These are phyloP conservation scores for Borealophlyctis nickersoniae DNA, from an alignment of 192 early-diverging fungal genomes.

Conservation along the genomic window DNA sequence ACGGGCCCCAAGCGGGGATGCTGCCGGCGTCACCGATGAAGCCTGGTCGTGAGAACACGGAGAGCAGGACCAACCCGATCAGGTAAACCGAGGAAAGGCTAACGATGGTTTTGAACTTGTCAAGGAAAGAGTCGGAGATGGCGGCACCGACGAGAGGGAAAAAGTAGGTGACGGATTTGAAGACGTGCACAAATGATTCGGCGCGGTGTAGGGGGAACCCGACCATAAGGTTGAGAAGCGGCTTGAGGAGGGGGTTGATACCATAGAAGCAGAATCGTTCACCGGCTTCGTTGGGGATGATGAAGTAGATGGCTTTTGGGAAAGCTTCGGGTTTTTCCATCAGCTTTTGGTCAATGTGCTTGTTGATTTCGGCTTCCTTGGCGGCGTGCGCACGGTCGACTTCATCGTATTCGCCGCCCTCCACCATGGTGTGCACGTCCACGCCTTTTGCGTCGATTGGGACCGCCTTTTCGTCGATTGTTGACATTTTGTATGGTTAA, in stretches of 20 bases:
- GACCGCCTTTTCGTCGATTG: neutral
- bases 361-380: conserved; percentile 50
- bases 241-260: conserved; percentile 49
- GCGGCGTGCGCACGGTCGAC: conserved; percentile 4
- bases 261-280: conserved; percentile 64
- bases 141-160: conserved; percentile 58
- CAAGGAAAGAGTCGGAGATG: conserved; percentile 62
- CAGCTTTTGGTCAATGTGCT: conserved; percentile 49
- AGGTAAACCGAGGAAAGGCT: conserved; percentile 42
- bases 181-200: conserved; percentile 39
- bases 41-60: conserved; percentile 43
- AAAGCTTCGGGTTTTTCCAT: conserved; percentile 42
- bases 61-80: conserved; percentile 48
- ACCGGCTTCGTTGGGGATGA: conserved; percentile 53
- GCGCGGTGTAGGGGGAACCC: conserved; percentile 26
- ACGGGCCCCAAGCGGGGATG: conserved; percentile 17
- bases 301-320: conserved; percentile 35
- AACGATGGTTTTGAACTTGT: conserved; percentile 60
- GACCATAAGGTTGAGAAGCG: conserved; percentile 33
- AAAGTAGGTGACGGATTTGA: conserved; percentile 54
- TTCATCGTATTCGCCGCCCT: conserved; percentile 3
- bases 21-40: conserved; percentile 21
- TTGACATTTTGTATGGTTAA: too few relatives aligned
- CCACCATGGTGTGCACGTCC: too few relatives aligned
- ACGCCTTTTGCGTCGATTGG: too few relatives aligned